These are phyloP conservation scores for Phytophthora cactorum DNA, from an alignment of 352 stramenopile species.

Conservation along the genomic window DNA sequence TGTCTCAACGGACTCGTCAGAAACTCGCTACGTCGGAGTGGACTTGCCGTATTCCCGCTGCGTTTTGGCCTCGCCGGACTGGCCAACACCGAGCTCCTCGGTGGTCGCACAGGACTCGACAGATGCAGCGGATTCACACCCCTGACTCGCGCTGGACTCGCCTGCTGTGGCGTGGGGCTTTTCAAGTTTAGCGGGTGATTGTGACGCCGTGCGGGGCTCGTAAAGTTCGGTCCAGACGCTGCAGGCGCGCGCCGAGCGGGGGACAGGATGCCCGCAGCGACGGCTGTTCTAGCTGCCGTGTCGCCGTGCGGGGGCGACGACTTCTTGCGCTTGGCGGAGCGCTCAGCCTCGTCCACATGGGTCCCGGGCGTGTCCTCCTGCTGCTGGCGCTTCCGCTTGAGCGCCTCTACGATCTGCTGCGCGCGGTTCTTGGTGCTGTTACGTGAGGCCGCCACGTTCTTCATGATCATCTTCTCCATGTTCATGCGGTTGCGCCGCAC, in stretches of 20 bases:
- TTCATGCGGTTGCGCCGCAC: conserved; percentile 69
- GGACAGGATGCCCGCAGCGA: conserved; percentile 29
- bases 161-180: conserved; percentile 29
- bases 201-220: conserved; percentile 29
- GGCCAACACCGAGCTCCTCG: conserved; percentile 16
- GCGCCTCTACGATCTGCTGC: conserved; percentile 73
- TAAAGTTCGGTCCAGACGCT: conserved; percentile 14
- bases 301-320: conserved; percentile 16
- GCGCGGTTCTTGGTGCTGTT: conserved; percentile 76
- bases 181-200: conserved; percentile 22
- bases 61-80: conserved; percentile 34
- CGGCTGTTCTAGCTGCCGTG: conserved; percentile 5
- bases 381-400: conserved; percentile 69
- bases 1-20: conserved; percentile 44
- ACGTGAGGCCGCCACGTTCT: conserved; percentile 69
- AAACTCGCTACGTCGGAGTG: conserved; percentile 42
- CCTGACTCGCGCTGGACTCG: conserved; percentile 29
- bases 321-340: conserved; percentile 34
- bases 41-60: conserved; percentile 34
- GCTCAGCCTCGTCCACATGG: conserved; percentile 26
- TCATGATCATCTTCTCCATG: conserved; percentile 90
- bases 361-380: conserved; percentile 29
- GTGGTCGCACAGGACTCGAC: conserved; percentile 39
- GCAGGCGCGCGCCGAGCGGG: conserved; percentile 20
- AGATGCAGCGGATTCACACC: conserved; percentile 32